phyloP scores from a whole-genome alignment of 305 asterid genomes.

The Plantago rigida region DNA sequence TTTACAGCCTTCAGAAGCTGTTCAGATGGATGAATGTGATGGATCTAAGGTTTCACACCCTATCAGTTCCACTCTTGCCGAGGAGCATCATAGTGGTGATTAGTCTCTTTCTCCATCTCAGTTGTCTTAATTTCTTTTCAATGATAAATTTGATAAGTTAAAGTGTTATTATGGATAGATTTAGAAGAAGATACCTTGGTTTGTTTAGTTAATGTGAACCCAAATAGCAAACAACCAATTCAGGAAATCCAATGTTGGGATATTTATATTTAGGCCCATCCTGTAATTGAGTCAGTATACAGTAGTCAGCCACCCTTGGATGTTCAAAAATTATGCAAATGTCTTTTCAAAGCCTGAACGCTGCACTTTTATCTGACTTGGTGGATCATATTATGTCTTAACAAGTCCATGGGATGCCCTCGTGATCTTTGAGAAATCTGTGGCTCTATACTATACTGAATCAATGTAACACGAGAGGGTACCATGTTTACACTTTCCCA shows the following conservation, averaged over 20 bases:
- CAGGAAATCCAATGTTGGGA: neutral
- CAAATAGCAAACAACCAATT: conserved; percentile 1
- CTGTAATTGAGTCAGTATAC: neutral
- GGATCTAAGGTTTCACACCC: conserved; percentile 4
- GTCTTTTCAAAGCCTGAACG: neutral
- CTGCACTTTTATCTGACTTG: neutral
- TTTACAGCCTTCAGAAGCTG: conserved; percentile 5
- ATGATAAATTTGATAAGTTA: neutral
- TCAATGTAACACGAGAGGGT: neutral
- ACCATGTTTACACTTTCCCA: neutral
- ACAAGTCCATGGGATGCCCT: neutral
- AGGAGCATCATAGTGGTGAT: conserved; percentile 12
- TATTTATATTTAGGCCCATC: neutral
- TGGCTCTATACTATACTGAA: neutral
- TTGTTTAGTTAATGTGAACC: neutral
- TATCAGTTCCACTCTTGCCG: neutral
- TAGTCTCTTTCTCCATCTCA: conserved; percentile 2
- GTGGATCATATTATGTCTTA: neutral
- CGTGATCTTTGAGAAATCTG: neutral
- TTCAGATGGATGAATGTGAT: conserved; percentile 7
- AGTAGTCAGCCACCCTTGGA: neutral
- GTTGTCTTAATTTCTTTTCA: conserved; percentile 1
- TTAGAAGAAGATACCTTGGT: no score
- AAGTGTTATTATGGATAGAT: neutral
- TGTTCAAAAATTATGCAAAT: neutral